These are phyloP conservation scores for Aurantiochytrium sp. DNA, from an alignment of 108 stramenopile species.

Conservation along the genomic window DNA sequence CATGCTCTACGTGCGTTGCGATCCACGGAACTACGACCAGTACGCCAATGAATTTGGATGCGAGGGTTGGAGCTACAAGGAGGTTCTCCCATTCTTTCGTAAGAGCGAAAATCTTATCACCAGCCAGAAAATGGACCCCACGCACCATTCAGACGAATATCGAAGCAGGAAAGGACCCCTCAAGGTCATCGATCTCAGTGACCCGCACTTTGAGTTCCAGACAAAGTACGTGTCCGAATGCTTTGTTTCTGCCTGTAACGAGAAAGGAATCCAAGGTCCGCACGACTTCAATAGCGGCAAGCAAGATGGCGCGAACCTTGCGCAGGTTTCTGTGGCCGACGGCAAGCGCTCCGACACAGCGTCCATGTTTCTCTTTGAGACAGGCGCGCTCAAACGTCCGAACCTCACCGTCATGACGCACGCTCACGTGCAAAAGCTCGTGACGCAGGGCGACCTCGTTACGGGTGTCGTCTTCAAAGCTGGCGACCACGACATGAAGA, in stretches of 20 bases:
- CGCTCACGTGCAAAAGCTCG: neutral
- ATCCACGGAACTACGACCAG: slow-evolving; percentile 45
- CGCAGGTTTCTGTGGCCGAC: neutral
- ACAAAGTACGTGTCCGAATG: neutral
- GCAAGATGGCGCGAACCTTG: slow-evolving; percentile 23
- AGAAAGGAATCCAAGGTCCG: slow-evolving; percentile 30
- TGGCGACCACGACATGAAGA: neutral
- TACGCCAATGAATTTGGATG: slow-evolving; percentile 41
- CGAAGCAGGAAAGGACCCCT: slow-evolving; percentile 24
- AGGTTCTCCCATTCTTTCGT: slow-evolving; percentile 52
- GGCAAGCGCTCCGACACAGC: neutral
- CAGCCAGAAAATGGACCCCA: neutral
- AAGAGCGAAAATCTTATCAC: slow-evolving; percentile 35
- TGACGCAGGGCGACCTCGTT: neutral
- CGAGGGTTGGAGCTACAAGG: slow-evolving; percentile 35
- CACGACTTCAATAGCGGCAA: slow-evolving; percentile 35
- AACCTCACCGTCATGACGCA: neutral
- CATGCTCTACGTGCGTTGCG: slow-evolving; percentile 52
- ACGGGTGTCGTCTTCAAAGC: neutral
- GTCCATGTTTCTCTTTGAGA: neutral
- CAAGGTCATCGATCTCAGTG: slow-evolving; percentile 25
- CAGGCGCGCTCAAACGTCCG: neutral
- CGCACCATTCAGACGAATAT: neutral
- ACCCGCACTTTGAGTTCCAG: neutral
- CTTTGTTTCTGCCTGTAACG: slow-evolving; percentile 29